Base-by-base conservation (phyloP, 176 grass and related monocot genomes). In the Guadua angustifolia region DNA sequence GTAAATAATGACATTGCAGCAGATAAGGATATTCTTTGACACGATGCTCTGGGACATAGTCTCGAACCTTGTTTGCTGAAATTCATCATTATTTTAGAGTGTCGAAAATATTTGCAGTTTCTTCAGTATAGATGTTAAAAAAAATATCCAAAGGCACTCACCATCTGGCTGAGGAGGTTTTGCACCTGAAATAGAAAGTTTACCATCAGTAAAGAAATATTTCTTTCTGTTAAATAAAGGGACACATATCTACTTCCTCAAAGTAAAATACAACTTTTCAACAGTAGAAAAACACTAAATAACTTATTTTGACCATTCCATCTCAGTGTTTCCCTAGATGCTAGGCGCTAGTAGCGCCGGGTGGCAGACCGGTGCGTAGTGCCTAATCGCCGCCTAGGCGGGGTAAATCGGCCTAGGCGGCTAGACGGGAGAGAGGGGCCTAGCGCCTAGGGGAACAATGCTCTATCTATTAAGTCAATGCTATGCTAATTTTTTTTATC, bases 61-160 rank as follows among this genome's bases (percentile, higher is more conserved):
- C 78, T 97, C 92, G 19, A 97, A 97, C 84, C 95, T 91, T 53
- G 84, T 89, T 97, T 97, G 92, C 95, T 97, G 90, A 81, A 94
- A 91, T 39, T 32, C 29, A 58, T 66, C 47, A 85, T 88, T 36
- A 16, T 81, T 44, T 60, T 82, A 68, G 66, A 76, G 14, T 83
- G 74, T 76, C 40, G 21, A 14, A 86, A 75, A 83, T 47, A 16
- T 53, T 63, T 67, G 66, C 16, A 83, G 63, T 73, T 66, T 57
- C 24, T 57, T 18, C 56, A 55, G 21, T 60, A 53, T 36, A 77
- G 8, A 81, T 58, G 11, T 69, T 72, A 81, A 75, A 32, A 86
- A 64, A 84, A 77, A 32, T 50, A 64, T 71, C 19, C 73, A 29
- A 66, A 83, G 29, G 79, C 32, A 79, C 92, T 92, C 79, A 94